A percentile compares a stretch with the other conserved stretches of the same genome.
phyloP scores from a whole-genome alignment of 2,329 filamentous ascomycete species.

The Penicillium janthinellum region DNA sequence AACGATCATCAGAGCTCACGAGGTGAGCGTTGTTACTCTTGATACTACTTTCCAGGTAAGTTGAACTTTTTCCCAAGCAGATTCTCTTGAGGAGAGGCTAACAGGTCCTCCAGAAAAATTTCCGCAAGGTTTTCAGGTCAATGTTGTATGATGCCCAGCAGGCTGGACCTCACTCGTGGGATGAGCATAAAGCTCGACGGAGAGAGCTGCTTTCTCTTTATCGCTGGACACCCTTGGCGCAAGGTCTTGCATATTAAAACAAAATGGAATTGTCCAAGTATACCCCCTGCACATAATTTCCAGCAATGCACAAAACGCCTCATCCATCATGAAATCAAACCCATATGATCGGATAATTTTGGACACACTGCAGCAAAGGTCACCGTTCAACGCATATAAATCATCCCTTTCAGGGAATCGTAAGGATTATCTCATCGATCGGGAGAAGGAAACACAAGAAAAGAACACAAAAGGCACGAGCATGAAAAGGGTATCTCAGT shows the following conservation, averaged over 20 bases:
- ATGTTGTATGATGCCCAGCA: slow-evolving; percentile 53
- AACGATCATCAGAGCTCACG: slow-evolving; percentile 54
- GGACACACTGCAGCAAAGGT: neutral
- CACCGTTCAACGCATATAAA: neutral
- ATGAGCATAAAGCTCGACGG: slow-evolving; percentile 50
- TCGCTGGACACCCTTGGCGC: slow-evolving; percentile 47
- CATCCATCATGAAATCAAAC: neutral
- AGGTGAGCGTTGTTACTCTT: slow-evolving; percentile 55
- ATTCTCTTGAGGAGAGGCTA: neutral
- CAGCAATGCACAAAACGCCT: neutral
- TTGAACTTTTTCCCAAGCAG: neutral
- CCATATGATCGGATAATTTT: neutral
- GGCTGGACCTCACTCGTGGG: slow-evolving; percentile 43
- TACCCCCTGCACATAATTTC: neutral
- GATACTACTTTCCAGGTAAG: slow-evolving; percentile 54
- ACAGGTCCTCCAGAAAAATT: slow-evolving; percentile 49
- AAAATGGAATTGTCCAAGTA: neutral
- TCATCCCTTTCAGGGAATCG: too few relatives aligned
- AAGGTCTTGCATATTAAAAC: slow-evolving; percentile 17
- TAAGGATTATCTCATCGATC: neutral
- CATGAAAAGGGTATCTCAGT: neutral
- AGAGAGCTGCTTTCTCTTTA: slow-evolving; percentile 56
- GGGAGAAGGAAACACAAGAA: neutral
- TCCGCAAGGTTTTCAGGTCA: slow-evolving; percentile 56
- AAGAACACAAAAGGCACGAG: neutral